Evolutionary conservation across 352 stramenopile species (phyloP).

Genomic region (Globisporangium orthogonon): DNA sequence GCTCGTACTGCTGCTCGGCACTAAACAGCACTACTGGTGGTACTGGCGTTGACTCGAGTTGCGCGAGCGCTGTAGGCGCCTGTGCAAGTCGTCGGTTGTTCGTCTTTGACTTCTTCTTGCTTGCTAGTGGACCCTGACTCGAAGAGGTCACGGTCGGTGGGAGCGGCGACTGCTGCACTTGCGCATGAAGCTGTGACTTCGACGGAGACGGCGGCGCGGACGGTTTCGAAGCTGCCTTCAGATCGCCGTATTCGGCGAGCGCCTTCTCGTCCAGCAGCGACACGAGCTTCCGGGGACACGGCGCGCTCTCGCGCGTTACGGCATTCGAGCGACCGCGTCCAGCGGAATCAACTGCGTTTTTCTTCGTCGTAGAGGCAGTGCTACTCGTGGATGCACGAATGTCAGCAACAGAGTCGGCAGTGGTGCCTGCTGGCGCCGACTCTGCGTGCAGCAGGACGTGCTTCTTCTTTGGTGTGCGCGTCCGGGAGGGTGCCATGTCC

Average conservation of each 20-base stretch:
- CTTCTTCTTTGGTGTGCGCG: neutral
- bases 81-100: constrained; percentile 3
- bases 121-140: constrained; percentile 12
- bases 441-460: neutral
- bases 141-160: constrained; percentile 1
- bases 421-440: neutral
- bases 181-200: neutral
- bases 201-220: neutral
- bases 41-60: neutral
- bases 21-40: constrained; percentile 1
- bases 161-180: neutral
- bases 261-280: constrained; percentile 26
- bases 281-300: constrained; percentile 14
- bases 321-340: constrained; percentile 7
- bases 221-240: neutral
- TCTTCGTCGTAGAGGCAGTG: constrained; percentile 4
- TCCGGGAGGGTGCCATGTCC: neutral
- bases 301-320: constrained; percentile 7
- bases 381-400: neutral
- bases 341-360: neutral
- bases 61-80: neutral
- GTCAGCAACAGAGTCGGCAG: no score
- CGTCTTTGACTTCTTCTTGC: constrained; percentile 22
- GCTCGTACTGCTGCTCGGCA: constrained; percentile 17
- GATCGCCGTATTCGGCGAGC: constrained; percentile 2